Evolutionary conservation across 352 stramenopile genomes (phyloP), one percentile per base, ranked within the genome.

Genomic region (Peronospora belbahrii): DNA sequence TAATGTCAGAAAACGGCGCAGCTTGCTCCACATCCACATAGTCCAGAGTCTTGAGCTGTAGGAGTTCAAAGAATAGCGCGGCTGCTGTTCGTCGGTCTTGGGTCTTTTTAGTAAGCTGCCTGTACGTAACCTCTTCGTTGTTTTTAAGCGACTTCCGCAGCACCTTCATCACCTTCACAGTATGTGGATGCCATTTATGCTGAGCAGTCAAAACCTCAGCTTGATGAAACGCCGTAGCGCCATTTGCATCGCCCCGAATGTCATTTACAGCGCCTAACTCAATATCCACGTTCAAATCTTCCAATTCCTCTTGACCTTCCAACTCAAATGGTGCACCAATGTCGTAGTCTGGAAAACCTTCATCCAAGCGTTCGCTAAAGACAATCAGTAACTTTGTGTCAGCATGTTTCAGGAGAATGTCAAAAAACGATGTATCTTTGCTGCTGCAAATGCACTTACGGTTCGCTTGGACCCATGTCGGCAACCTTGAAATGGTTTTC

Each of bases 171-270:
- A 98, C 94, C 57, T 97, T 97, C 42, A 98, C 79, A 1, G 95
- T 98, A 65, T 98, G 93, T 27, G 95, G 96, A 70, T 98, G 95
- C 95, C 95, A 98, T 56, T 98, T 97, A 68, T 97, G 85, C 37
- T 88, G 76, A 4, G 74, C 78, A 1, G 70, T 80, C 0, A 73
- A 76, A 7, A 52, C 67, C 18, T 52, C 69, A 24, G 71, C 19
- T 34, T 70, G 52, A 14, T 59, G 49, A 13, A 45, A 4, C 2
- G 72, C 52, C 22, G 64, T 59, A 4, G 33, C 42, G 4, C 70
- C 56, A 32, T 79, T 68, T 18, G 73, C 64, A 56, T 85, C 83
- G 20, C 67, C 74, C 46, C 83, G 76, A 27, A 89, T 51, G 34
- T 93, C 76, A 43, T 87, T 89, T 20, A 86, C 78, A 2, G 81